Base-by-base conservation (phyloP, 2,329 filamentous ascomycete species). In the Talaromyces sp. region DNA sequence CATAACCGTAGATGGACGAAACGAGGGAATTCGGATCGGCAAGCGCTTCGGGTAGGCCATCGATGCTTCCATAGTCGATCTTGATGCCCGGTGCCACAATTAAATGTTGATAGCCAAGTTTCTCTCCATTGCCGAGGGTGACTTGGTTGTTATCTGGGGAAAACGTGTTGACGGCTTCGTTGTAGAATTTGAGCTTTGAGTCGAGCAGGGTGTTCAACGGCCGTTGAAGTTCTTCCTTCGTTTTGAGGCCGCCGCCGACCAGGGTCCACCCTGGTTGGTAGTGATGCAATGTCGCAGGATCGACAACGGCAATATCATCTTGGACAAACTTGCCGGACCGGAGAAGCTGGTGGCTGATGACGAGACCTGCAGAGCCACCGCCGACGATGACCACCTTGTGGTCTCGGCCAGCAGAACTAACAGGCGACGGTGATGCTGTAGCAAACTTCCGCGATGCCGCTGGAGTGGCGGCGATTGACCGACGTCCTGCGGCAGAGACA, bases 181-280 rank as follows among this genome's bases (percentile, higher is more conserved):
- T 78, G 76, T 89, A 89, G 67, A 87, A 81, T 67, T 83, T 83
- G 64, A 89, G 73, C 68, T 86, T 86, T n/a, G 83, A 72, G 66
- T 88, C 81, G 7, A 89, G 72, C 56, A 89, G 70, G 55, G 74
- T 75, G 4, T 75, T 67, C 44, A 88, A 69, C 1, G 82, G 82
- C 61, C 76, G 73, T 54, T 81, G 80, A 61, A 89, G 74, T 28
- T 87, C 81, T 65, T 87, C 77, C 69, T 86, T 87, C 54, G 78
- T 81, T 73, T 89, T 89, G 44, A 89, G 78, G 3, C 87, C 87
- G 44, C 84, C 86, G 51, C 87, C 87, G 2, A 89, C 87, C 1
- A 89, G 78, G 1, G 87, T 89, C 87, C 87, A 89, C 59, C 87
- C 87, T 0, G 87, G 86, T 72, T 89, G 87, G 70, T 89, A 89